Base-by-base conservation (phyloP, 371 early-diverging fungal species). In the Capillidium heterosporum region DNA sequence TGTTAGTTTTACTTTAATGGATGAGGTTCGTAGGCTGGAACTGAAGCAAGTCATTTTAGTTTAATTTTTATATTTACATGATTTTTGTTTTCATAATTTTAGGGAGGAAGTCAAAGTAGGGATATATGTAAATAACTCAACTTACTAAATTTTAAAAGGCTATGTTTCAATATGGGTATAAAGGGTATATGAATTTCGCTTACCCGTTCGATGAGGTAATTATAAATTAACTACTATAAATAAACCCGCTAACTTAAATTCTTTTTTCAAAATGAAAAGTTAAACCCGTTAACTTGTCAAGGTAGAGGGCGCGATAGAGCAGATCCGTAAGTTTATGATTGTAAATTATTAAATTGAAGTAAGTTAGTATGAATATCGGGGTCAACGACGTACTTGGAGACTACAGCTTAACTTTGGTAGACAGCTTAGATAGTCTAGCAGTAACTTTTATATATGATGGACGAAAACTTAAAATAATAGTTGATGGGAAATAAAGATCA, bases 361-460 rank as follows among this genome's bases (percentile, higher is more conserved):
- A 35, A 13, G 4, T 7, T 60, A 78, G 76, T 5, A 48, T 64
- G 21, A 77, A 81, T 53, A 75, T 75, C 54, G 70, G 78, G 59
- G 61, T 84, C 43, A 92, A 93, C 61, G 96, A 95, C 64, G 89
- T 94, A 2, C 66, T 93, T 31, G 96, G 95, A 1, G 86, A 91
- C 70, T 94, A 78, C 64, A 81, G 86, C 0, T 67, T 93, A 32
- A 95, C 97, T 7, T 66, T 96, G 32, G 78, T 96, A 2, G 97
- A 96, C 65, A 74, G 82, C 0, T 67, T 95, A 15, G 95, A 95
- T 60, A 82, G 88, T 3, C 68, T 95, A 47, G 88, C 85, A 1
- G 81, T 87, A 65, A 61, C 23, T 49, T 41, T 23, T n/a, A 24
- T 2, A 15, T 44, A 50, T 44, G 11, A 52, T 32, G 46, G 23